Conservation (phyloP, 768 basidiomycete genomes). For the Leucosporidium scottii region DNA sequence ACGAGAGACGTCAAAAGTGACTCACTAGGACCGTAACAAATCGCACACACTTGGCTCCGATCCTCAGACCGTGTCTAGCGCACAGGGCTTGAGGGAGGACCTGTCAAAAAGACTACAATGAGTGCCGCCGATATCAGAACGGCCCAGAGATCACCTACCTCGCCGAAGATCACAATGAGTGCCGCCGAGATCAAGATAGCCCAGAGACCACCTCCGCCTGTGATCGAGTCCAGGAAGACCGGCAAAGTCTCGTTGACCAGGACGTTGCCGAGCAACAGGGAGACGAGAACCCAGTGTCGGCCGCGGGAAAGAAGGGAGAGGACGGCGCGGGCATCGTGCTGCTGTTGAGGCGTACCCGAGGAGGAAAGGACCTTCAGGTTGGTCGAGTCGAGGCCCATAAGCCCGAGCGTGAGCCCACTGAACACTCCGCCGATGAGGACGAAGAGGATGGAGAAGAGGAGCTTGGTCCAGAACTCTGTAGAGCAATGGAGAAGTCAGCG, state of each 20-base stretch:
- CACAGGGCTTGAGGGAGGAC: slow-evolving; percentile 57
- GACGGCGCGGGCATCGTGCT: slow-evolving; percentile 44
- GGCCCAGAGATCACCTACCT: slow-evolving; percentile 46
- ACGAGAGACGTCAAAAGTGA: background rate
- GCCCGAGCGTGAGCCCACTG: slow-evolving; percentile 51
- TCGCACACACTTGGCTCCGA: slow-evolving; percentile 71
- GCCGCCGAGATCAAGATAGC: slow-evolving; percentile 41
- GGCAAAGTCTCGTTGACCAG: slow-evolving; percentile 46
- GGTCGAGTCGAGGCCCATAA: slow-evolving; percentile 27
- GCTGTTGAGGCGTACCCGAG: slow-evolving; percentile 29
- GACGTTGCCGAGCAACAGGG: slow-evolving; percentile 79
- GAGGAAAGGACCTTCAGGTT: slow-evolving; percentile 28
- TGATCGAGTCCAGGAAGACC: slow-evolving; percentile 45
- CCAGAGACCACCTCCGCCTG: slow-evolving; percentile 45
- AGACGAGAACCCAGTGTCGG: slow-evolving; percentile 88
- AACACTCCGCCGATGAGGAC: slow-evolving; percentile 86
- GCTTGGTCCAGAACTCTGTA: slow-evolving; percentile 62
- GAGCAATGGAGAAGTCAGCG: no score
- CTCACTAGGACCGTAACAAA: slow-evolving; percentile 56
- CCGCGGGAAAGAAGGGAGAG: slow-evolving; percentile 55
- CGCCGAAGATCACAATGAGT: slow-evolving; percentile 41
- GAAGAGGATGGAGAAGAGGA: slow-evolving; percentile 58
- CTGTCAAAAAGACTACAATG: slow-evolving; percentile 41
- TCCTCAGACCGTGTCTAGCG: slow-evolving; percentile 63
- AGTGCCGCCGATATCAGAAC: slow-evolving; percentile 38